Evolutionary conservation across 176 grass and related monocot genomes (phyloP), one percentile per base, ranked within the genome.

Genomic region (Carex kokanica): DNA sequence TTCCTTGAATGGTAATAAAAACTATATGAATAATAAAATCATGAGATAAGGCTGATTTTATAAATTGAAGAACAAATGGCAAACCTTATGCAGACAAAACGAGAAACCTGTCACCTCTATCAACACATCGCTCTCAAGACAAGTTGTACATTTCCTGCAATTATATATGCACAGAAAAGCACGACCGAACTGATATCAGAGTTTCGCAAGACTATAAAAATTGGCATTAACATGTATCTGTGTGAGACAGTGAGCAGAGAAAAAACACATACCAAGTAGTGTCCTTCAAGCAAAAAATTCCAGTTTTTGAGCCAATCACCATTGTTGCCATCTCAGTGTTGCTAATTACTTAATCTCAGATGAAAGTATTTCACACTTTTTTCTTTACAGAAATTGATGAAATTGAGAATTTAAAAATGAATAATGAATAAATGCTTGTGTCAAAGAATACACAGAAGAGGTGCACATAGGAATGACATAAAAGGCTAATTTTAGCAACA

Each of bases 61-160:
- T 32, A 16, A 66, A 29, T 6, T 17, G 5, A 77, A 49, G 23
- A 24, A 0, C 18, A 81, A 81, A 49, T 40, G 38, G 1, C 20
- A 43, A 45, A 81, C 79, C 79, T 81, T 81, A 63, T 81, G 79
- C 58, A 65, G 60, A 47, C 20, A 81, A 81, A 81, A 81, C 2
- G 59, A 65, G 79, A 64, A 81, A 81, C 40, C 59, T 24, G 31
- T 23, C 6, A 81, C 60, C 79, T 81, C 38, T 45, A 81, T 81
- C 14, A 81, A 20, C 20, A 81, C 79, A 62, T 81, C 79, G 9
- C 79, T 64, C 59, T 51, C 38, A 54, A 81, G 79, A 36, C 41
- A 60, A 16, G 59, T 65, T 43, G 36, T 64, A 43, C 59, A 81
- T 81, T 81, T 81, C 79, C 79, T 81, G 31, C 57, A 81, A 38